A percentile compares a stretch with the other conserved stretches of the same genome.
Conservation (phyloP, 352 stramenopile genomes). For the Globisporangium ultimum region DNA sequence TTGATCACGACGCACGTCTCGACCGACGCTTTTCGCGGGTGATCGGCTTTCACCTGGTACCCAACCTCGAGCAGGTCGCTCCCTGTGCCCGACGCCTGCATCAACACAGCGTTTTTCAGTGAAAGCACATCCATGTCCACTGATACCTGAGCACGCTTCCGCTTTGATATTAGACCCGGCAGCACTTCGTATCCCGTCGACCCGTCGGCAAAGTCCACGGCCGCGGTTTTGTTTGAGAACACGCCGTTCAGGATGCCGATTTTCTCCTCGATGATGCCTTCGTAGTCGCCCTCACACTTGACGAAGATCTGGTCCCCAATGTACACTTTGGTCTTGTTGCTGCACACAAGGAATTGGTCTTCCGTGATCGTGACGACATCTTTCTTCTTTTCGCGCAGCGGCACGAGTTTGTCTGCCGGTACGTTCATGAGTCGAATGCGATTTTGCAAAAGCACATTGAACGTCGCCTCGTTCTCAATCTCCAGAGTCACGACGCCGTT, state of each 20-base stretch:
- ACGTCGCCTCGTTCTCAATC: constrained; percentile 29
- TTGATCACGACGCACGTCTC: constrained; percentile 72
- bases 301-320: constrained; percentile 80
- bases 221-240: constrained; percentile 73
- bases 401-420: constrained; percentile 50
- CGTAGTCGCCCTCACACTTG: constrained; percentile 52
- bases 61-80: constrained; percentile 50
- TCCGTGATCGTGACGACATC: constrained; percentile 54
- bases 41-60: constrained; percentile 73
- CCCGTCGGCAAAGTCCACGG: constrained; percentile 72
- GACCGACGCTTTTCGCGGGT: constrained; percentile 52
- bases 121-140: constrained; percentile 61
- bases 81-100: constrained; percentile 33
- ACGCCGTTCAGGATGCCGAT: constrained; percentile 67
- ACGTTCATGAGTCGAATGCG: constrained; percentile 72
- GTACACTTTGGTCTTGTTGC: constrained; percentile 57
- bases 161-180: constrained; percentile 54
- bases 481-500: constrained; percentile 59
- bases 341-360: constrained; percentile 66
- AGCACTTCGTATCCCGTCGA: constrained; percentile 69
- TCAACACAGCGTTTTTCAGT: constrained; percentile 75
- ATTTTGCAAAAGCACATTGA: constrained; percentile 63
- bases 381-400: constrained; percentile 64
- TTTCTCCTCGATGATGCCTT: constrained; percentile 55
- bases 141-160: constrained; percentile 29